These are phyloP conservation scores for Amorphotheca resinae DNA, from an alignment of 495 filamentous ascomycete species.

Conservation along the genomic window DNA sequence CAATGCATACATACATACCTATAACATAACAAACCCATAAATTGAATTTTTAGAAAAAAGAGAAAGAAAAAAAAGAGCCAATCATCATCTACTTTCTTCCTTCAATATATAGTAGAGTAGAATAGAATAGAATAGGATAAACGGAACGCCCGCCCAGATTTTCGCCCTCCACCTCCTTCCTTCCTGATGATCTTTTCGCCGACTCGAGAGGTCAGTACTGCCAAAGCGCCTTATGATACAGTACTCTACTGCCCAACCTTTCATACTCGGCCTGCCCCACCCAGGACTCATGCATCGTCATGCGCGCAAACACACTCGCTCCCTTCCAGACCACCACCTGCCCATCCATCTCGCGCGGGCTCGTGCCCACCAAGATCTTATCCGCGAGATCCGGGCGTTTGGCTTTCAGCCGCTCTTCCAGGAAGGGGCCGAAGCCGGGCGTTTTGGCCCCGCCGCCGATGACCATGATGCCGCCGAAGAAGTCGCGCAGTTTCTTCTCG, in stretches of 20 bases:
- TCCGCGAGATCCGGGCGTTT: conserved; percentile 59
- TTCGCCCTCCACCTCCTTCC: too few relatives aligned
- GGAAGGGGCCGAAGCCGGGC: conserved; percentile 55
- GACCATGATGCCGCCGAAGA: conserved; percentile 89
- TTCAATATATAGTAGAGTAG: too few relatives aligned
- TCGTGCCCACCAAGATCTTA: conserved; percentile 76
- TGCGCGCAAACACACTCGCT: conserved; percentile 90
- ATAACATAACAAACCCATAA: too few relatives aligned
- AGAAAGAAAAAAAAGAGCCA: too few relatives aligned
- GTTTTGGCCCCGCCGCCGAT: conserved; percentile 82
- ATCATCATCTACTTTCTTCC: too few relatives aligned
- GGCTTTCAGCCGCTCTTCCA: conserved; percentile 68
- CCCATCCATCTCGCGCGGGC: conserved; percentile 83
- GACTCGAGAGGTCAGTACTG: too few relatives aligned
- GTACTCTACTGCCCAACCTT: conserved; percentile 60
- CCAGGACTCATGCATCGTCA: conserved; percentile 89
- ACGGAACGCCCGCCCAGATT: too few relatives aligned
- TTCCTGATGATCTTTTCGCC: too few relatives aligned
- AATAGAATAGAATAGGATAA: too few relatives aligned
- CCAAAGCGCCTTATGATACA: conserved; percentile 89
- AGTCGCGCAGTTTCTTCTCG: conserved; percentile 85
- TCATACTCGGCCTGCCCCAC: conserved; percentile 82
- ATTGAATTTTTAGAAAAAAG: too few relatives aligned
- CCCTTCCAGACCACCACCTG: conserved; percentile 97
- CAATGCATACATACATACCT: too few relatives aligned